Percentiles rank a stretch among this genome's conserved stretches.
These are phyloP conservation scores for Hippophae gyantsensis DNA, from an alignment of 306 rosid species.

Conservation along the genomic window DNA sequence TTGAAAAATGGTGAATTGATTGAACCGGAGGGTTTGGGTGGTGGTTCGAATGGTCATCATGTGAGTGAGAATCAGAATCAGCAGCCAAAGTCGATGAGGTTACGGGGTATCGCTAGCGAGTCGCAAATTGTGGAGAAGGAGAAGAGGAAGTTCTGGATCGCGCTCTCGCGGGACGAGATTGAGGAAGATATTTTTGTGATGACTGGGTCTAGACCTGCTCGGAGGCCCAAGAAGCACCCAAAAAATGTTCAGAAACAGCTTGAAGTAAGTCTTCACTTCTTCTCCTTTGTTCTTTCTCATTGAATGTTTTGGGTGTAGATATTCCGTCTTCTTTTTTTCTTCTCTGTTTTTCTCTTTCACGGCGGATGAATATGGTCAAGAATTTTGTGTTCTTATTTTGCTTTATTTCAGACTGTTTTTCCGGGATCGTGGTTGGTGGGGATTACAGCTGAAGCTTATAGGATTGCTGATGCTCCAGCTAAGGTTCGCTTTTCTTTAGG, in stretches of 20 bases:
- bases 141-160: conserved; percentile 93
- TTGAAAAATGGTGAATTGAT: conserved; percentile 36
- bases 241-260: conserved; percentile 88
- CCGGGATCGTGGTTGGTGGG: conserved; percentile 96
- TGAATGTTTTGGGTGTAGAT: background rate
- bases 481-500: conserved; percentile 38
- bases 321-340: background rate
- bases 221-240: conserved; percentile 79
- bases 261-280: conserved; percentile 38
- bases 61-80: conserved; percentile 25
- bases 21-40: conserved; percentile 26
- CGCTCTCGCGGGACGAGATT: conserved; percentile 83
- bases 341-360: background rate
- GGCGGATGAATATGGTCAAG: background rate
- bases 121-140: conserved; percentile 53
- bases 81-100: conserved; percentile 66
- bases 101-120: conserved; percentile 45
- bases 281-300: background rate
- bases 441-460: conserved; percentile 54
- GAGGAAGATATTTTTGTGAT: conserved; percentile 81
- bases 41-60: conserved; percentile 13
- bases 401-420: conserved; percentile 48
- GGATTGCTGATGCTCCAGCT: conserved; percentile 46
- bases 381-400: background rate
- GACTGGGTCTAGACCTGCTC: conserved; percentile 84